Evolutionary conservation across 164 flowering plant genomes (phyloP).

Genomic region (Akebia trifoliata): DNA sequence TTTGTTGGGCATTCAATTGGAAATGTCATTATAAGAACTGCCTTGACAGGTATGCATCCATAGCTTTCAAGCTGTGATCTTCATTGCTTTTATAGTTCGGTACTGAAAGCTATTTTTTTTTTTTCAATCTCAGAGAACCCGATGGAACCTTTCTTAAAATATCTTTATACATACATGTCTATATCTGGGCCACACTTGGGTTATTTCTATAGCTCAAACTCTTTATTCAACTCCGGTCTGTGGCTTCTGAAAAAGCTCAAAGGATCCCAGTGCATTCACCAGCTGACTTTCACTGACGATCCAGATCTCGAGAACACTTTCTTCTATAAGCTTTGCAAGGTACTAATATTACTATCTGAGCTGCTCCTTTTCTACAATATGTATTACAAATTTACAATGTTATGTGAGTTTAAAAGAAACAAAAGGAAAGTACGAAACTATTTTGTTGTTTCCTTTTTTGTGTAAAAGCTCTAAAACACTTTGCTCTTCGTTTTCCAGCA

Average conservation of each 20-base stretch:
- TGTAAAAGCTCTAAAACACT: slow-evolving; percentile 7
- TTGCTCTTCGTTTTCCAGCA: slow-evolving; percentile 46
- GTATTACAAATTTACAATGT: not conserved
- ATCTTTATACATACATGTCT: slow-evolving; percentile 79
- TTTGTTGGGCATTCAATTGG: slow-evolving; percentile 99
- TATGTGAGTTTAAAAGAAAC: not conserved
- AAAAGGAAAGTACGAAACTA: not conserved
- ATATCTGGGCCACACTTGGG: slow-evolving; percentile 98
- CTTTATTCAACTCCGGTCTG: slow-evolving; percentile 91
- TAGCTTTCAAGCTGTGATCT: slow-evolving; percentile 6
- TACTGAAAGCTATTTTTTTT: slow-evolving; percentile 7
- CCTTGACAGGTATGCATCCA: slow-evolving; percentile 60
- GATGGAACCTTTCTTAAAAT: slow-evolving; percentile 80
- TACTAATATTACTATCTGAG: slow-evolving; percentile 17
- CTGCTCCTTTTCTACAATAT: not conserved
- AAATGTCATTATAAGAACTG: slow-evolving; percentile 79
- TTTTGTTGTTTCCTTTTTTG: not conserved
- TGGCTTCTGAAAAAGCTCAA: slow-evolving; percentile 96
- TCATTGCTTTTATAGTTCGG: slow-evolving; percentile 2
- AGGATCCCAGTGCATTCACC: slow-evolving; percentile 84
- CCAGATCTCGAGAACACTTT: slow-evolving; percentile 86
- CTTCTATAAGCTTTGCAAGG: slow-evolving; percentile 90
- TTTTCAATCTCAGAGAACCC: slow-evolving; percentile 52
- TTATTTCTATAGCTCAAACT: slow-evolving; percentile 90
- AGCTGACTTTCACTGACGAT: slow-evolving; percentile 91